These are phyloP conservation scores for Epichloe sibirici DNA, from an alignment of 2,329 filamentous ascomycete genomes.

Conservation along the genomic window DNA sequence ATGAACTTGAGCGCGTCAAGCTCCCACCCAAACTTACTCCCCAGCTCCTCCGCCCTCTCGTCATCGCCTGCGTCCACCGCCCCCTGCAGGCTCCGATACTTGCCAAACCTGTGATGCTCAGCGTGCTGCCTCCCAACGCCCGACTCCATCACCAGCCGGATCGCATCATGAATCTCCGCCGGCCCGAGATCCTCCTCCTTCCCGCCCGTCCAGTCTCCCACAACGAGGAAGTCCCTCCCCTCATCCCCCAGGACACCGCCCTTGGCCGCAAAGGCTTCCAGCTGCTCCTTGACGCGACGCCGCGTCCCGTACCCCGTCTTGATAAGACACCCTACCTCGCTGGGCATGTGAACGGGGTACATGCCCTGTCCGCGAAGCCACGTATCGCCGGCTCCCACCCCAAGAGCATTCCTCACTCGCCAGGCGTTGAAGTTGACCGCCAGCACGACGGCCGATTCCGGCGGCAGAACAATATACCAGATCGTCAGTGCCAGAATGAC, in stretches of 20 bases:
- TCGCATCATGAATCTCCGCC: conserved; percentile 28
- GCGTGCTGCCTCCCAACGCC: conserved; percentile 15
- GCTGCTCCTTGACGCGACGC: conserved; percentile 32
- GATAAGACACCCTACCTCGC: conserved; percentile 38
- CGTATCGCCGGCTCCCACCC: conserved; percentile 23
- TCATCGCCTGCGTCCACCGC: conserved; percentile 27
- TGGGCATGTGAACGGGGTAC: conserved; percentile 31
- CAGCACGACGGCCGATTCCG: conserved; percentile 20
- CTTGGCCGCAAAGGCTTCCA: conserved; percentile 27
- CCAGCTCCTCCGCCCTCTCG: conserved; percentile 23
- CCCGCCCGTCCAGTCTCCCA: conserved; percentile 36
- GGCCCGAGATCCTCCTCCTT: conserved; percentile 20
- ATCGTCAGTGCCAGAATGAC: conserved; percentile 15
- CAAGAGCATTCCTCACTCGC: conserved; percentile 20
- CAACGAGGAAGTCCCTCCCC: conserved; percentile 32
- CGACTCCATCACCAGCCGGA: conserved; percentile 24
- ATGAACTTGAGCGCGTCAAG: conserved; percentile 43
- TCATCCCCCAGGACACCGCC: conserved; percentile 23
- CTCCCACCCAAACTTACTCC: conserved; percentile 33
- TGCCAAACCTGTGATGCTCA: conserved; percentile 24
- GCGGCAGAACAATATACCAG: conserved; percentile 19
- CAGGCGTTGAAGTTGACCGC: conserved; percentile 22
- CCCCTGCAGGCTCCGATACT: conserved; percentile 27
- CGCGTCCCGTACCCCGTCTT: conserved; percentile 46
- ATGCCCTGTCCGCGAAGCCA: conserved; percentile 28